Base-by-base conservation (phyloP, 2,329 filamentous ascomycete species). In the Boeremia exigua region DNA sequence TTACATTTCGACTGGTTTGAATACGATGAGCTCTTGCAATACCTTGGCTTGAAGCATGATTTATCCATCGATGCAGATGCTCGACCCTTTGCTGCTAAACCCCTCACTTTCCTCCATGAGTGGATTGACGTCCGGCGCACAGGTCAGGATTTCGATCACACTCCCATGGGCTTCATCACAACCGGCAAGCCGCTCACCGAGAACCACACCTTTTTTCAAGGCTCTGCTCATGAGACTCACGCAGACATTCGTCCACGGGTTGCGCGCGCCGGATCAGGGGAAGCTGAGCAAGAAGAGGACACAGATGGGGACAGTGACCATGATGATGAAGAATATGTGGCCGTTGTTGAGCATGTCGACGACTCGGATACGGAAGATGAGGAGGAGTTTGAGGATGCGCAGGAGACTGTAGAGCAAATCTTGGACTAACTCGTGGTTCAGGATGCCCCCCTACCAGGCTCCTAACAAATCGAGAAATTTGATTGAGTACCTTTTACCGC, bases 1-100 rank as follows among this genome's bases (percentile, higher is more conserved):
- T 75, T 90, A 0, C 89, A 89, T 61, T 81, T 88, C 51, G 76
- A 81, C 0, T 84, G 75, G 63, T 56, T 72, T 0, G 84, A 88
- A 45, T 72, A 74, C 38, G 40, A 59, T 7, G 61, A 56, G 3
- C 32, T 77, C 6, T 45, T 63, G 10, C 46, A 49, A 12, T 76
- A 71, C 12, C 54, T 61, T 9, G 56, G 56, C 6, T 28, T 53
- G 28, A 46, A 34, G 30, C 25, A 23, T 14, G 48, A 39, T 25
- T 44, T 45, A 0, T 49, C 32, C 1, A 29, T 30, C 2, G 30
- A 40, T 8, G 38, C 36, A 27, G 50, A 62, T 6, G 37, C 11
- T 25, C 56, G 46, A 17, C 59, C 40, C 58, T 69, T 74, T 38
- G 50, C 60, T 5, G 54, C 56, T 10, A 71, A 71, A 30, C 67